phyloP scores from a whole-genome alignment of 306 rosid genomes.

The Pterocarpus santalinus region DNA sequence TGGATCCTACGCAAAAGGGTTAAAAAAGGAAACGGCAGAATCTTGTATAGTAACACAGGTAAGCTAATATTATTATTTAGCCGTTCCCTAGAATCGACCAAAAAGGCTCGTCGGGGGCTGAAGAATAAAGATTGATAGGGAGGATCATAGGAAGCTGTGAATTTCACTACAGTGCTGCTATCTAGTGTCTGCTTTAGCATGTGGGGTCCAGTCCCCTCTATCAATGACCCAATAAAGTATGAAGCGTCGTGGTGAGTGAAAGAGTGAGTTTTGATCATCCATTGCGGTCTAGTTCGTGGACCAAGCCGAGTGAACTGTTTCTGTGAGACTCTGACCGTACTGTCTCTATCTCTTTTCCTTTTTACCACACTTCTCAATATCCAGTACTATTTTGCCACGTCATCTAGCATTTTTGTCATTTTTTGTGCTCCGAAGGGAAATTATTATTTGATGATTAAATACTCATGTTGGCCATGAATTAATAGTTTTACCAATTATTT shows the following conservation, averaged over 20 bases:
- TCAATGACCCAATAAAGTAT: constrained; percentile 43
- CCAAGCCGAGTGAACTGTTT: not conserved
- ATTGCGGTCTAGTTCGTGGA: not conserved
- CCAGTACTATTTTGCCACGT: constrained; percentile 12
- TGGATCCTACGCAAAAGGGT: constrained; percentile 59
- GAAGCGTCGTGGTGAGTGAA: constrained; percentile 37
- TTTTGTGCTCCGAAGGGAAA: too few relatives aligned
- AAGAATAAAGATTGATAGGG: not conserved
- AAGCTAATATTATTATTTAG: not conserved
- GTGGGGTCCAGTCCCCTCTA: constrained; percentile 53
- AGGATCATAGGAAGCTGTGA: constrained; percentile 40
- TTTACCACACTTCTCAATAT: not conserved
- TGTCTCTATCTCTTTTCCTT: too few relatives aligned
- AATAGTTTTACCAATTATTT: too few relatives aligned
- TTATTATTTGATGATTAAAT: too few relatives aligned
- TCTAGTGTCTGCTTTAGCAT: constrained; percentile 28
- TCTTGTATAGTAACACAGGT: constrained; percentile 17
- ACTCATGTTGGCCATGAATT: too few relatives aligned
- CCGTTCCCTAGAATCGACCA: constrained; percentile 37
- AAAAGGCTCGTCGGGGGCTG: constrained; percentile 36
- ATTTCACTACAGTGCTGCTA: constrained; percentile 16
- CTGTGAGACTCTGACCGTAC: not conserved
- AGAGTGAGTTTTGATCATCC: not conserved
- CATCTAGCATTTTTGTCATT: not conserved
- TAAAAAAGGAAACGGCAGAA: constrained; percentile 41